A percentile compares a stretch with the other conserved stretches of the same genome.
Conservation (phyloP, 768 basidiomycete genomes). For the Amanita pallidorosea region DNA sequence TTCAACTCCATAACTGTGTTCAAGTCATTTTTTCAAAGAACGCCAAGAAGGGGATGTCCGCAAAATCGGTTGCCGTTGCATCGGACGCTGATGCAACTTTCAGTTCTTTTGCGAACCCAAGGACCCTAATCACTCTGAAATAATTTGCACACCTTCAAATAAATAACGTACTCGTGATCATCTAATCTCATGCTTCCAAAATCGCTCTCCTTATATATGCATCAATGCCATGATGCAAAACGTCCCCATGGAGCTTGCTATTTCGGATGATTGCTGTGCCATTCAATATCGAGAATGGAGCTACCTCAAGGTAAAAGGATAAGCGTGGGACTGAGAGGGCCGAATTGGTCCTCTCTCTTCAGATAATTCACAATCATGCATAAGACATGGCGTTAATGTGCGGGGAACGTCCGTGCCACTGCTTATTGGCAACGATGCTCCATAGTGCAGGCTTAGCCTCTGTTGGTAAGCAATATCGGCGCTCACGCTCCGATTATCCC, state of each 20-base stretch:
- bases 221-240: constrained; percentile 24
- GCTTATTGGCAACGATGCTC: too few species aligned
- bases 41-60: neutral
- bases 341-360: constrained; percentile 12
- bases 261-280: constrained; percentile 15
- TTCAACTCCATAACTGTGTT: constrained; percentile 2
- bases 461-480: too few species aligned
- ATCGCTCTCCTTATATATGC: constrained; percentile 16
- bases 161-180: constrained; percentile 22
- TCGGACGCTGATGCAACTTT: neutral
- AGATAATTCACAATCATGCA: neutral
- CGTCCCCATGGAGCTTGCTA: constrained; percentile 17
- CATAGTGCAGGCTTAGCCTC: too few species aligned
- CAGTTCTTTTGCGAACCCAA: neutral
- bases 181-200: constrained; percentile 20
- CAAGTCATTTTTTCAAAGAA: neutral
- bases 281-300: constrained; percentile 22
- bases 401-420: neutral
- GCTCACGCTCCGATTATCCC: too few species aligned
- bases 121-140: constrained; percentile 12
- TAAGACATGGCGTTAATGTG: neutral
- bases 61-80: neutral
- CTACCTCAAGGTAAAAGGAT: constrained; percentile 11
- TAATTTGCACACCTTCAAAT: constrained; percentile 21
- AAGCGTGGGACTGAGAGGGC: constrained; percentile 16